phyloP scores from a whole-genome alignment of 176 grass and related monocot genomes.

The Triticum urartu region DNA sequence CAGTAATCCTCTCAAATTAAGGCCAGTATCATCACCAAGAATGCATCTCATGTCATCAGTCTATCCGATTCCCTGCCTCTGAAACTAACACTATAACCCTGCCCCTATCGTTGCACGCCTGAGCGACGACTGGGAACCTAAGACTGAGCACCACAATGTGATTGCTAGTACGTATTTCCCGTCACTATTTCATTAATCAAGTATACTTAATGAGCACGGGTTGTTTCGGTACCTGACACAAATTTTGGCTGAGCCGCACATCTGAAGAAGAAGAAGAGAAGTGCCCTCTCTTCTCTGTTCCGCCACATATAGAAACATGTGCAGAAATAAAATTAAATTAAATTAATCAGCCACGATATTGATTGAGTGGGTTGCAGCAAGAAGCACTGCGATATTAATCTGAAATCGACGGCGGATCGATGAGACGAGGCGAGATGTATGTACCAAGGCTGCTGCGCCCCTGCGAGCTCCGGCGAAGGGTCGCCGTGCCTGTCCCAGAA shows the following conservation, averaged over 20 bases:
- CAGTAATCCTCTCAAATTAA: too few species aligned
- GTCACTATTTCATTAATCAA: too few species aligned
- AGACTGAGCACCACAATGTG: rapidly evolving
- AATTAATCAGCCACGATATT: not conserved
- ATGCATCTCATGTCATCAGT: too few species aligned
- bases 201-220: too few species aligned
- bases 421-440: not conserved
- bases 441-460: not conserved
- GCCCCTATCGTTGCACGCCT: too few species aligned
- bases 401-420: not conserved
- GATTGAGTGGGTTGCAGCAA: not conserved
- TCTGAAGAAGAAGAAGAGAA: not conserved
- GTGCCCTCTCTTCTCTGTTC: too few species aligned
- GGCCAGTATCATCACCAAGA: too few species aligned
- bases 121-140: too few species aligned
- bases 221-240: not conserved
- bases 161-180: too few species aligned
- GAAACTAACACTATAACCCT: too few species aligned
- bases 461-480: not conserved
- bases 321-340: not conserved
- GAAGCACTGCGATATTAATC: not conserved
- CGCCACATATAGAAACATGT: not conserved
- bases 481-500: not conserved
- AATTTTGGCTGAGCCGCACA: not conserved
- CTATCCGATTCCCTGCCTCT: too few species aligned